phyloP scores from a whole-genome alignment of 371 early-diverging fungal species.

The Syncephalastrum contaminatum region DNA sequence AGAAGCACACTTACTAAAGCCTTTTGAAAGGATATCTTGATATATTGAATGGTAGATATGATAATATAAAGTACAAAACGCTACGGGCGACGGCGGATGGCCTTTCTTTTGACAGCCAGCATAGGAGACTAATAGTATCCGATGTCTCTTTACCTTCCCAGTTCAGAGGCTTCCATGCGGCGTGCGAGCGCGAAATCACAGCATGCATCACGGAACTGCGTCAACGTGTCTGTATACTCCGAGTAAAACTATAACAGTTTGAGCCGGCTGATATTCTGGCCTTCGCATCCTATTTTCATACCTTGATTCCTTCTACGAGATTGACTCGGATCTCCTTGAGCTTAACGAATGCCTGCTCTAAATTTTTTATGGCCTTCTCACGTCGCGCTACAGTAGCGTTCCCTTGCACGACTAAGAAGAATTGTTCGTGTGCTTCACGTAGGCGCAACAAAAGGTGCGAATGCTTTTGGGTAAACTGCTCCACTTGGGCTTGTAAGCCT shows the following conservation, averaged over 20 bases:
- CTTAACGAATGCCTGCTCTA: slow-evolving; percentile 66
- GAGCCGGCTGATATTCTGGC: slow-evolving; percentile 1
- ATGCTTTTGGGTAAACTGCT: slow-evolving; percentile 56
- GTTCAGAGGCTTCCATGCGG: slow-evolving; percentile 66
- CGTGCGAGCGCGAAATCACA: slow-evolving; percentile 70
- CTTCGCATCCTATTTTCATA: slow-evolving; percentile 2
- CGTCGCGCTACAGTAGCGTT: slow-evolving; percentile 54
- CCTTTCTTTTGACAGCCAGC: no score
- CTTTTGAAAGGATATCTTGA: no score
- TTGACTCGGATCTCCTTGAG: slow-evolving; percentile 67
- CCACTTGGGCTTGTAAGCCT: slow-evolving; percentile 43
- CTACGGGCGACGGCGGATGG: no score
- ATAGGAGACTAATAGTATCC: no score
- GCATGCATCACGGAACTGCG: slow-evolving; percentile 61
- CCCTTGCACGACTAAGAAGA: slow-evolving; percentile 52
- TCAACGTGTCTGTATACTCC: slow-evolving; percentile 62
- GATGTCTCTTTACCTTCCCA: slow-evolving; percentile 32
- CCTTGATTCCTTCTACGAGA: slow-evolving; percentile 67
- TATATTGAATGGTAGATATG: no score
- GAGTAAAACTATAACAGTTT: slow-evolving; percentile 61
- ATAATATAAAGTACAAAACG: no score
- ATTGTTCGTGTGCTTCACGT: slow-evolving; percentile 58
- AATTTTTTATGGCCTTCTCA: slow-evolving; percentile 65
- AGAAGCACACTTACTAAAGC: no score
- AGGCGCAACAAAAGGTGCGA: slow-evolving; percentile 51